Base-by-base conservation (phyloP, 2,329 filamentous ascomycete genomes). In the Rhinocladiella similis region DNA sequence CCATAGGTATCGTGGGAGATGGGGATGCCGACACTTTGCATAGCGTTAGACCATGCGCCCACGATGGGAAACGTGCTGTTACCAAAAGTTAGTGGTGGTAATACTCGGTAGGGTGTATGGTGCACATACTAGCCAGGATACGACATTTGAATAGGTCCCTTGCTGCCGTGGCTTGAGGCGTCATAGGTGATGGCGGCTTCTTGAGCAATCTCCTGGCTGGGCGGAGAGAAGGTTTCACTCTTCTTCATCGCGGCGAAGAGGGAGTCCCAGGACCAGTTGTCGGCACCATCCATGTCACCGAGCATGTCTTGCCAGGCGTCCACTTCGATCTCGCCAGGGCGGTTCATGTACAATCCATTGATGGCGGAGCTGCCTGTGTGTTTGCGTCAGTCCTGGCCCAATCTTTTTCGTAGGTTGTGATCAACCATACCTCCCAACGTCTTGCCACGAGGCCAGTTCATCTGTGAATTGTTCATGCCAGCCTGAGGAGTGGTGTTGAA, bases 71-170 rank as follows among this genome's bases (percentile, higher is more conserved):
- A 56, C 20, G 66, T 70, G 55, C 69, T 71, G 52, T 14, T 35
- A 14, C 41, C 22, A 12, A 51, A 14, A 1, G 54, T 67, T 48
- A 65, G 58, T 35, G 10, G 50, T 12, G 14, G 20, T 7, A 2
- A 7, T 18, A 47, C 27, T n/a, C 25, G 46, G 42, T 16, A 56
- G 49, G 20, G 7, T n/a, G n/a, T 46, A 14, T 25, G 29, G 3
- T 50, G 46, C 29, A 52, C 58, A 25, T 71, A 67, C 56, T 67
- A 75, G 43, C 65, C 62, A 9, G 75, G 68, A 58, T 78, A 81
- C 3, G 76, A 78, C 29, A 77, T 68, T 7, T 80, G 75, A 27
- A 83, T 72, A 1, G 80, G 79, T 0, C 81, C 80, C 3, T 64
- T 63, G 7, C 22, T 70, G 65, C 80, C 80, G 42, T 81, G 72